Base-by-base conservation (phyloP, 192 early-diverging fungal genomes). In the Backusella luteola region DNA sequence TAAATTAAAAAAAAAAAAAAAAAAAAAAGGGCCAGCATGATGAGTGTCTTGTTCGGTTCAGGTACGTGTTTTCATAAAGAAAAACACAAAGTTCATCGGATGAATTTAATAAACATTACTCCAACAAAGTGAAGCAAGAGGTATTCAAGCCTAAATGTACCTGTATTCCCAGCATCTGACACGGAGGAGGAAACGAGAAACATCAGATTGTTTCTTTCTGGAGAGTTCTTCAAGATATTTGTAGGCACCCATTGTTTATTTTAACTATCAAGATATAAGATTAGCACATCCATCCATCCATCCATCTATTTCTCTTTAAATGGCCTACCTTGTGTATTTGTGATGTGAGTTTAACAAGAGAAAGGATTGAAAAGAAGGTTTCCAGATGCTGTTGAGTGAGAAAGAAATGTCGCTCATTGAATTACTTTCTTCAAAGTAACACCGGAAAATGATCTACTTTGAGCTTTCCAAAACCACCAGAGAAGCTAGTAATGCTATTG, bases 191-290 rank as follows among this genome's bases (percentile, higher is more conserved):
- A 99, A 99, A 85, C 97, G 96, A 87, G 98, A 91, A 76, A 98
- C 97, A 90, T 99, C 98, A 76, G 96, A 97, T 87, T 98, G 97
- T 93, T 98, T 98, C 96, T 98, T 99, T 89, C 97, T 98, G 88
- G 94, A 91, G 77, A 99, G 91, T 90, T 98, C 96, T 86, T 93
- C 91, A 81, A 96, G 88, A 87, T 96, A 96, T 85, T 94, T 94
- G 90, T 96, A 96, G 77, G 93, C 93, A 53, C 52, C 52, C 52
- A 53, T 53, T 12, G 19, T 53, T 53, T 53, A 21, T 19, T 19
- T 53, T 19, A 53, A 53, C 67, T 67, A 36, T 36, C 21, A 67
- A 8, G n/a, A 12, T 8, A 11, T 36, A 6, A 35, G 15, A 8
- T 67, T 32, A 36, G 67, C 34, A 19, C 34, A 39, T 66, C 56